Base-by-base conservation (phyloP, 768 basidiomycete species). In the Hygrophorus pudorinus region DNA sequence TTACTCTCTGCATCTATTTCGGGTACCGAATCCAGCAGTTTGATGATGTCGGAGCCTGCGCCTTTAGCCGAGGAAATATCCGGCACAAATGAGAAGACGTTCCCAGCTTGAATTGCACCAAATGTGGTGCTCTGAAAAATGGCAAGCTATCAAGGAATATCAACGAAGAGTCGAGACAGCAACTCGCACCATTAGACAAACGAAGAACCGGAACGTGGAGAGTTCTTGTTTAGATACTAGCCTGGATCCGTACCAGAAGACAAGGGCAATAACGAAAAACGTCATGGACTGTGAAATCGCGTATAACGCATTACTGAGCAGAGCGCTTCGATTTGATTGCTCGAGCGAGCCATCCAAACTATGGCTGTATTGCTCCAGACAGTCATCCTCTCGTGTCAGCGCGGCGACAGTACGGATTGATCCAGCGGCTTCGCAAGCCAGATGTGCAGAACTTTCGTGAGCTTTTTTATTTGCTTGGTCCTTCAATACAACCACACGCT, bases 381-480 rank as follows among this genome's bases (percentile, higher is more conserved):
- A 88, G 49, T 92, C 87, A 17, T 79, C 73, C 59, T 97, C 93
- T 18, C 92, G 71, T 0, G 90, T 93, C 32, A 97, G 68, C 1
- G 82, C 72, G 7, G 92, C 90, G 21, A 97, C 92, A 2, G 93
- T 96, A 29, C 87, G 76, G 53, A 97, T 93, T 8, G 93, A 74
- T 8, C 75, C 83, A 18, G 90, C 88, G 27, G 90, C 89, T 61
- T 97, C 93, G 52, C 90, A 92, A 33, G 92, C 92, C 16, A 92
- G 59, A 48, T 94, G 90, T 3, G 92, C 88, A 18, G 86, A 88
- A 3, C 62, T 62, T 53, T 82, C 85, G 56, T 97, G 89, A 0
- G 80, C 68, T 52, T 72, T 71, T 64, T 89, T 89, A 68, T 89
- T 91, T 49, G 68, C 60, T 56, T 85, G 77, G 54, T 88, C 91